phyloP scores from a whole-genome alignment of 139 green algal genomes.

The Marvania coccoides region DNA sequence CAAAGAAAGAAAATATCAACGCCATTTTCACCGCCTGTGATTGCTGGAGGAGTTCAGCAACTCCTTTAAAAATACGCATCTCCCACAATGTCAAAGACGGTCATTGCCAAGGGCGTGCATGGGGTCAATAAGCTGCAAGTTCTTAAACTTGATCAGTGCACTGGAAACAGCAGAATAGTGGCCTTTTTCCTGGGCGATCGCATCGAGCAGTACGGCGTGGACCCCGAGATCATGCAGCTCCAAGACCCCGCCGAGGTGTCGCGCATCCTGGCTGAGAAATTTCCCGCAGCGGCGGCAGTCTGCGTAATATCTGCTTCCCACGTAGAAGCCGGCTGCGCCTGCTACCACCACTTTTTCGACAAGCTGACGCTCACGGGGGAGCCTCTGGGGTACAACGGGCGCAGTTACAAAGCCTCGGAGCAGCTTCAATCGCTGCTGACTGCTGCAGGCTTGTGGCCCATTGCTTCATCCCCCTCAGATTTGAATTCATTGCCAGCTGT shows the following conservation, averaged over 20 bases:
- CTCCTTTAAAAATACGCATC: no score
- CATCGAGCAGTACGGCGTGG: not conserved
- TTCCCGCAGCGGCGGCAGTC: not conserved
- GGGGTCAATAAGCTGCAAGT: not conserved
- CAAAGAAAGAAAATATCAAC: no score
- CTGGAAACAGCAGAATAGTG: not conserved
- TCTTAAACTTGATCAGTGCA: not conserved
- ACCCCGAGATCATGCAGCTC: not conserved
- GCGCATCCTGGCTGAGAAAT: slow-evolving; percentile 19
- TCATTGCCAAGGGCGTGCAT: not conserved
- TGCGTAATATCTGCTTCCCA: slow-evolving; percentile 2
- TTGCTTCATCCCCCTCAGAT: not conserved
- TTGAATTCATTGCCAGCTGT: not conserved
- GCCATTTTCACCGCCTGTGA: no score
- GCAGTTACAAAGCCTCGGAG: not conserved
- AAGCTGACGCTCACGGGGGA: not conserved
- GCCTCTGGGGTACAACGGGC: not conserved
- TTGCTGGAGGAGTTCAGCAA: no score
- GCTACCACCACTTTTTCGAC: not conserved
- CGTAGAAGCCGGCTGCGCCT: not conserved
- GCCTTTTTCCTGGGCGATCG: slow-evolving; percentile 27
- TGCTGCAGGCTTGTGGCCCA: not conserved
- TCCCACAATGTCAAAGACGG: no score
- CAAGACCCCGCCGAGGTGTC: slow-evolving; percentile 19
- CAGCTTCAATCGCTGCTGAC: not conserved